These are phyloP conservation scores for Hibiscus syriacus DNA, from an alignment of 345 rosid genomes.

Conservation along the genomic window DNA sequence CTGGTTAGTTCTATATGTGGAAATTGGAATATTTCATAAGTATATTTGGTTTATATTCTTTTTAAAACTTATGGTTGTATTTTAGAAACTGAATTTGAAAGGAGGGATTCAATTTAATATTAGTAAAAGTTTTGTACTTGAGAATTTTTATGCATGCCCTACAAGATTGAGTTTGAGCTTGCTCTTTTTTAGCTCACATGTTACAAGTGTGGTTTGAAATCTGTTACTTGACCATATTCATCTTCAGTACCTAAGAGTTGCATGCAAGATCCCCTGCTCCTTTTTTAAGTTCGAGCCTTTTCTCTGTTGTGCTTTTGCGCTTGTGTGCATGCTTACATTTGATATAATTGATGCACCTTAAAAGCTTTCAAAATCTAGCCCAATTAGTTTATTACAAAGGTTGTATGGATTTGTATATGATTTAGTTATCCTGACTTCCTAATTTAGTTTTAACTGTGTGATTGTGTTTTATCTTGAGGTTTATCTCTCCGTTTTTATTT, in stretches of 20 bases:
- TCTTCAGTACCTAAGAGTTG: no score
- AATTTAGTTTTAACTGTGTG: neutral
- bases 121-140: neutral
- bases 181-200: neutral
- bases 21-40: no score
- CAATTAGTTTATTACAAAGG: neutral
- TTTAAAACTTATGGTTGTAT: no score
- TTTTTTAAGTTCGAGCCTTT: no score
- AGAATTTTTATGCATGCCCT: neutral
- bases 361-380: neutral
- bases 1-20: neutral
- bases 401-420: neutral
- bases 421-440: constrained; percentile 2
- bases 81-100: neutral
- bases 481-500: constrained; percentile 37
- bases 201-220: neutral
- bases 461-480: constrained; percentile 21
- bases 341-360: neutral
- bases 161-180: neutral
- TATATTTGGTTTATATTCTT: neutral
- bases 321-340: neutral
- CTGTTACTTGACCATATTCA: neutral
- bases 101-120: neutral
- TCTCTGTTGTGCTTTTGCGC: neutral
- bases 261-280: no score